Conservation (phyloP, 1,139 yeast genomes). For the Sugiyamaella japonica region DNA sequence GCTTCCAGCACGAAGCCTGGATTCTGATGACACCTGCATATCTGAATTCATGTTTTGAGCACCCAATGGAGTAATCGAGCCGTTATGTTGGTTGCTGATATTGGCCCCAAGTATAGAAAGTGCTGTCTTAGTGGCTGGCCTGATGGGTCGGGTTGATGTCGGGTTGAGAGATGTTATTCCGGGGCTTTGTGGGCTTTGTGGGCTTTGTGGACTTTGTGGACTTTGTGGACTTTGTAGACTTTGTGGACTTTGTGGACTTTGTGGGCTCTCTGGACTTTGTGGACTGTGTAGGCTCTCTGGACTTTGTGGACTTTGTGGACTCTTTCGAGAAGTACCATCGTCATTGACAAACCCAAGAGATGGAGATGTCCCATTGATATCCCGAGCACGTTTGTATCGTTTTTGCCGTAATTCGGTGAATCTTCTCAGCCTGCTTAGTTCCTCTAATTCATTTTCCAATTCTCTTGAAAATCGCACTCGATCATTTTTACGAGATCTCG, state of each 20-base stretch:
- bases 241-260: neutral
- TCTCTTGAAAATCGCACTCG: conserved; percentile 2
- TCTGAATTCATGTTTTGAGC: neutral
- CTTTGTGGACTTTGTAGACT: neutral
- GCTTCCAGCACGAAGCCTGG: neutral
- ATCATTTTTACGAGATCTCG: neutral
- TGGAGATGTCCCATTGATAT: neutral
- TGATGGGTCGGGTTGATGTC: too few species aligned
- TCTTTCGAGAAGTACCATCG: conserved; percentile 1
- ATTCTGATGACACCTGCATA: neutral
- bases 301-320: neutral
- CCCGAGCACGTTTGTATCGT: neutral
- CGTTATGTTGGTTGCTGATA: neutral
- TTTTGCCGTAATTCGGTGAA: conserved; percentile 2
- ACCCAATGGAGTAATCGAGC: neutral
- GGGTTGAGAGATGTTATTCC: too few species aligned
- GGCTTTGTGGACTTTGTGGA: neutral
- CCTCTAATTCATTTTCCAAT: conserved; percentile 1
- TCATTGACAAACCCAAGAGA: conserved; percentile 1
- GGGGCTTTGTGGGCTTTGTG: too few species aligned
- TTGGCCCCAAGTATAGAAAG: neutral
- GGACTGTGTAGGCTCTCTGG: neutral
- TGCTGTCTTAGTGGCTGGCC: neutral
- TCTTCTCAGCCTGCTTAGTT: neutral
- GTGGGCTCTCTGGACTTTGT: neutral